Evolutionary conservation across 352 stramenopile species (phyloP), one percentile per base, ranked within the genome.

Genomic region (Phytophthora citricola): DNA sequence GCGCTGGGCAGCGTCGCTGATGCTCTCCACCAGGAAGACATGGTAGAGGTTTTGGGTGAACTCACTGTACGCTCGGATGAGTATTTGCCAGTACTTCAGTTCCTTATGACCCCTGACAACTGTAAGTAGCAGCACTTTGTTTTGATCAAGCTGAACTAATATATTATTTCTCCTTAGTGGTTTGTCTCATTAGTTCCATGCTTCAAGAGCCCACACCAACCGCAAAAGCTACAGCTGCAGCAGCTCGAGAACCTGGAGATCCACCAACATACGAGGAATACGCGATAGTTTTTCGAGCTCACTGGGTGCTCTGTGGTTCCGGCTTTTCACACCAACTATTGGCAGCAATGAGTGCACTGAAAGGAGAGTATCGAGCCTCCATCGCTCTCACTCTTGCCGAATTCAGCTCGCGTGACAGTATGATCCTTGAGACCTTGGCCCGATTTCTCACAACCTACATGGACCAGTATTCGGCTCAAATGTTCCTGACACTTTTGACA

Each of bases 361-460:
- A 88, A 48, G 50, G 56, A 11, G 60, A 69, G 6, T 39, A 49
- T 9, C 69, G 59, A 8, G 56, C 20, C 12, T 63, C 52, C 4
- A 67, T 93, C 7, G 76, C 75, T 22, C 40, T 63, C 2, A 69
- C 75, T 3, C 67, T 93, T 0, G 51, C 64, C 2, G 47, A 63
- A 8, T 92, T 78, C 51, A 73, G 85, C 27, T 84, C 81, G 5
- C 70, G 81, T 14, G 81, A 87, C 49, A 73, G 57, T 11, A 92
- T 93, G 85, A 88, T 76, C 10, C 64, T 90, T 4, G 85, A 93
- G 38, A 80, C 76, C 0, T 74, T 90, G 38, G 66, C 73, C 4
- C 73, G 85, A 0, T 89, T 92, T 50, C 50, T 90, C 7, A 89
- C 68, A 27, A 63, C 71, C 11, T 79, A 92, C 51, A 92, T 93